Evolutionary conservation across 1,284 basidiomycete genomes (phyloP), one percentile per base, ranked within the genome.

Genomic region (Rhodotorula sp.): DNA sequence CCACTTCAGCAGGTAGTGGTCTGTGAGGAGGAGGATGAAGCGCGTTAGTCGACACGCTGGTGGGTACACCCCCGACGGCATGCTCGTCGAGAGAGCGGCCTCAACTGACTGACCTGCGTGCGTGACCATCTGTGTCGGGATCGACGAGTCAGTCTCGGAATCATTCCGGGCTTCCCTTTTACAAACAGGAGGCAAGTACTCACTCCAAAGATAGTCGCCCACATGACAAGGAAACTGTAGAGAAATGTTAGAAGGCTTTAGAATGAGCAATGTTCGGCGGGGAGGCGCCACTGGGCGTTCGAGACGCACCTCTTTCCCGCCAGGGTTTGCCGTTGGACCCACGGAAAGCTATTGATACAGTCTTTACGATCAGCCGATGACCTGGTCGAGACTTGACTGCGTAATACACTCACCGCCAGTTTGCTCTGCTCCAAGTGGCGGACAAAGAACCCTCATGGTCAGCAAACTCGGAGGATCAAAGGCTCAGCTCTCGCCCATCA

Each of bases 1-100:
- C 65, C 66, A 73, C 26, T 63, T 43, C 10, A 73, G 26, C 34
- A 73, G 52, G 66, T 73, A 73, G 52, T 68, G 66, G 43, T 72
- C 69, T 66, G 52, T 31, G 5, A 3, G 2, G 2, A 3, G 2
- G 2, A 5, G 3, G 16, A 31, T 67, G 18, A 62, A 43, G 18
- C 19, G 15, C 2, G 16, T 19, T 3, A n/a, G 45, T 16, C 26
- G 15, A 14, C 10, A 43, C 12, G 38, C 38, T 43, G 38, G 38
- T 12, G 38, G 6, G 23, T n/a, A 21, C 50, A n/a, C 15, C 1
- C 50, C n/a, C 50, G n/a, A 18, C 19, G 54, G 26, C 14, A 21
- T 26, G 16, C 21, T 43, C 15, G 18, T 21, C 57, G 8, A 26
- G 28, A 45, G 8, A 7, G 10, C 45, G 15, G 26, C 19, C 31